Percentiles rank a stretch among this genome's conserved stretches.
Evolutionary conservation across 768 basidiomycete species (phyloP).

Genomic region (Gloeophyllum trabeum): DNA sequence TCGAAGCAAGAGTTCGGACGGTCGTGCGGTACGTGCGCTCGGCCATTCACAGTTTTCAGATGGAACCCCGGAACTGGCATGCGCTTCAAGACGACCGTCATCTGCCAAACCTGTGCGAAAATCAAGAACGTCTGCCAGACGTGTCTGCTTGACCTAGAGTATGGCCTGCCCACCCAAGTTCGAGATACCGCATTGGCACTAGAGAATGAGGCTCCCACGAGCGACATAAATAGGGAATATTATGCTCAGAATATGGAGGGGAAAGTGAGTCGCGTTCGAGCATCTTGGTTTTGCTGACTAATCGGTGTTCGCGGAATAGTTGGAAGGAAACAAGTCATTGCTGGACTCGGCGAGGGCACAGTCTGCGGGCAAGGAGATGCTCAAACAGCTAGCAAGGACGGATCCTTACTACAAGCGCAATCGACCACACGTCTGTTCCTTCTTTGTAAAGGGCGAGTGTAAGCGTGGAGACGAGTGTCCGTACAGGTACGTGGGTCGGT

Average conservation of each 20-base stretch:
- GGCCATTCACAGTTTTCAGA: constrained; percentile 94
- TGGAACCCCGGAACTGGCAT: constrained; percentile 96
- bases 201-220: constrained; percentile 83
- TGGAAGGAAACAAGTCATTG: constrained; percentile 60
- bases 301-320: constrained; percentile 33
- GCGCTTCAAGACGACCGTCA: constrained; percentile 93
- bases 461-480: constrained; percentile 88
- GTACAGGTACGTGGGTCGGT: constrained; percentile 42
- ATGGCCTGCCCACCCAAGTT: constrained; percentile 92
- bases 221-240: constrained; percentile 95
- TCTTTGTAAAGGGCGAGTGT: constrained; percentile 94
- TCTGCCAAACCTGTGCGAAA: constrained; percentile 96
- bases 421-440: constrained; percentile 86
- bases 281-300: constrained; percentile 1
- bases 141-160: constrained; percentile 93
- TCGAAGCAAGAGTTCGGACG: constrained; percentile 95
- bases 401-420: constrained; percentile 98
- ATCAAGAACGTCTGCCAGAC: constrained; percentile 97
- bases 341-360: constrained; percentile 50
- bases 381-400: constrained; percentile 87
- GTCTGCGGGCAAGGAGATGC: constrained; percentile 90
- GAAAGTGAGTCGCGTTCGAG: constrained; percentile 38
- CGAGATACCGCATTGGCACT: constrained; percentile 88
- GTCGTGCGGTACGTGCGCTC: constrained; percentile 94
- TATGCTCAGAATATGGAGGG: constrained; percentile 87